Evolutionary conservation across 805 yeast species (phyloP), one percentile per base, ranked within the genome.

Genomic region (Starmerella bombi): DNA sequence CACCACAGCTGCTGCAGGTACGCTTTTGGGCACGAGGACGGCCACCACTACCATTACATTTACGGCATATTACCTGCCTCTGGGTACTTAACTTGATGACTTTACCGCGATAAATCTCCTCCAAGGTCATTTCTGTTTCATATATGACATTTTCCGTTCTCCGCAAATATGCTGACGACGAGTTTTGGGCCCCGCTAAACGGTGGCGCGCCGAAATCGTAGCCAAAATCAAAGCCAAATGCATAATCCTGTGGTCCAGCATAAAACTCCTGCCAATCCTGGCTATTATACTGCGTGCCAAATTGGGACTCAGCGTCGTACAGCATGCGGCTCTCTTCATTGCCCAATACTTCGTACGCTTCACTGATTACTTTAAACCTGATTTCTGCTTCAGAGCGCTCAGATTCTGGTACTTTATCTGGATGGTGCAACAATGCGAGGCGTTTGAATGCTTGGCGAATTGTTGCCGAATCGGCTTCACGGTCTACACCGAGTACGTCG

Each of bases 91-190:
- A 71, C 55, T 81, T 81, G 46, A 85, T 69, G 7, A 77, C 72
- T 57, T 82, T 82, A 3, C 97, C 98, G 64, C 79, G 81, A 73
- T 76, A 91, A 48, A 91, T 69, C 61, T 91, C 97, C 64, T 75
- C 81, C 46, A 84, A 59, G 0, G 80, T 65, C 10, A 86, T 72
- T 4, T 70, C 71, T 10, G 83, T 69, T 20, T 73, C 70, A 36
- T 84, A 57, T n/a, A 63, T 60, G 0, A 85, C 91, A 56, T 82
- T 84, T 4, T 67, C 76, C 0, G 93, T 79, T 41, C 67, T 61
- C 1, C 7, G 6, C n/a, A n/a, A n/a, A n/a, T n/a, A n/a, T n/a
- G n/a, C n/a, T n/a, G n/a, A n/a, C n/a, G n/a, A n/a, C n/a, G n/a
- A n/a, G n/a, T n/a, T n/a, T n/a, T n/a, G n/a, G n/a, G n/a, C n/a